Evolutionary conservation across 2,329 filamentous ascomycete species (phyloP), one percentile per base, ranked within the genome.

Genomic region (Neonectria faginata): DNA sequence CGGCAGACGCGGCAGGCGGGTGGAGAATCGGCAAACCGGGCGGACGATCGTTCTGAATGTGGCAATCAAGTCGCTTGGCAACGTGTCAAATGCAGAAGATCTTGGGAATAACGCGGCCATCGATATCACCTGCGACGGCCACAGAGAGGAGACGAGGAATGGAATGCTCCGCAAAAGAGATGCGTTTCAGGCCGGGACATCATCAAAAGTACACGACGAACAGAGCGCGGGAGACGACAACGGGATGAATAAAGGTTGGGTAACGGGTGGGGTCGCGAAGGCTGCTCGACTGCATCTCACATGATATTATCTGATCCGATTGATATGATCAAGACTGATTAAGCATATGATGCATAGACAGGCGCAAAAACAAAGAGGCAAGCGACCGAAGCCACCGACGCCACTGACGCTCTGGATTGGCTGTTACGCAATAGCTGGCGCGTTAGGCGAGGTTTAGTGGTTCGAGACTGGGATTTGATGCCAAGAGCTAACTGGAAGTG

Each of bases 271-370:
- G 42, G 16, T 22, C 16, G 51, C 9, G 27, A 48, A 57, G 6
- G n/a, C 14, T 48, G 44, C 12, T 14, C 20, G 7, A 39, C 29
- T 22, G 4, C 39, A 14, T 27, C 52, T 57, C 53, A 70, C 70
- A 68, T 68, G 66, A 70, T 70, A 65, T 68, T 59, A 70, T 70
- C 68, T 62, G 68, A 70, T 70, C 48, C 27, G 36, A 60, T 56
- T 55, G 56, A 60, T 55, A 54, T 58, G 55, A 55, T 41, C 33
- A 51, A 58, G 45, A 29, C 50, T 47, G 39, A 36, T 33, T 27
- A 29, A 42, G 42, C 31, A 61, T 50, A 47, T 25, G 22, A 8
- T 22, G 44, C 11, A n/a, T 25, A 16, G 16, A 57, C 31, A 27
- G 41, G 12, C 7, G 12, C 7, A 27, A 16, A n/a, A n/a, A 22